These are phyloP conservation scores for Eucalyptus erythrocorys DNA, from an alignment of 345 rosid species.

Conservation along the genomic window DNA sequence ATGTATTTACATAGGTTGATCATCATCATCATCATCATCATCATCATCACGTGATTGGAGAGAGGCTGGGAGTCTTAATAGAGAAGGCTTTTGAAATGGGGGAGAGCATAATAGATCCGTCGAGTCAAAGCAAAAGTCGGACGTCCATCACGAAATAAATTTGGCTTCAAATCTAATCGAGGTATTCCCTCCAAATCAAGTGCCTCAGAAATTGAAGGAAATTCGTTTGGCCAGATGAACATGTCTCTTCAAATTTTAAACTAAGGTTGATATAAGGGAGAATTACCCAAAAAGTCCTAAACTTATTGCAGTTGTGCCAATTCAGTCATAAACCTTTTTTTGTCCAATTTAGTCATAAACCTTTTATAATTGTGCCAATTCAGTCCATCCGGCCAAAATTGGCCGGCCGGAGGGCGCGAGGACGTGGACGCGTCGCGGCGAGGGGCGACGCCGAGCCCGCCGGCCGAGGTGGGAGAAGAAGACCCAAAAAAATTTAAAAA, in stretches of 20 bases:
- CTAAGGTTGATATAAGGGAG: not conserved
- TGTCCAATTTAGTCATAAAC: too few relatives aligned
- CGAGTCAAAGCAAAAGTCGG: not conserved
- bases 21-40: not conserved
- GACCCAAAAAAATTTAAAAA: too few relatives aligned
- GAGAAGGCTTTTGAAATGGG: not conserved
- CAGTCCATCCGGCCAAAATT: too few relatives aligned
- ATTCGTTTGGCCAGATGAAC: slow-evolving; percentile 20
- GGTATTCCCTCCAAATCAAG: not conserved
- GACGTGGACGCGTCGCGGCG: too few relatives aligned
- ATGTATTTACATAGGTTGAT: too few relatives aligned
- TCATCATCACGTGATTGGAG: not conserved
- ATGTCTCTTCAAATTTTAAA: not conserved
- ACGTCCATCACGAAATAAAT: slow-evolving; percentile 14
- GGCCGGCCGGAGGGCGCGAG: too few relatives aligned
- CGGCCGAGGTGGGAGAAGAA: too few relatives aligned
- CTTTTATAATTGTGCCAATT: too few relatives aligned
- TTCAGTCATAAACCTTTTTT: too few relatives aligned
- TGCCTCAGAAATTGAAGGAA: slow-evolving; percentile 10
- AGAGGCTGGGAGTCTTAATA: not conserved
- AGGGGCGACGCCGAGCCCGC: too few relatives aligned
- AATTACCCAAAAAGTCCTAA: too few relatives aligned
- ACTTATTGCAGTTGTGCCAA: too few relatives aligned
- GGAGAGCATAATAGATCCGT: not conserved
- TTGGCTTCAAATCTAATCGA: slow-evolving; percentile 8